Evolutionary conservation across 306 rosid species (phyloP).

Genomic region (Cucumis melo): DNA sequence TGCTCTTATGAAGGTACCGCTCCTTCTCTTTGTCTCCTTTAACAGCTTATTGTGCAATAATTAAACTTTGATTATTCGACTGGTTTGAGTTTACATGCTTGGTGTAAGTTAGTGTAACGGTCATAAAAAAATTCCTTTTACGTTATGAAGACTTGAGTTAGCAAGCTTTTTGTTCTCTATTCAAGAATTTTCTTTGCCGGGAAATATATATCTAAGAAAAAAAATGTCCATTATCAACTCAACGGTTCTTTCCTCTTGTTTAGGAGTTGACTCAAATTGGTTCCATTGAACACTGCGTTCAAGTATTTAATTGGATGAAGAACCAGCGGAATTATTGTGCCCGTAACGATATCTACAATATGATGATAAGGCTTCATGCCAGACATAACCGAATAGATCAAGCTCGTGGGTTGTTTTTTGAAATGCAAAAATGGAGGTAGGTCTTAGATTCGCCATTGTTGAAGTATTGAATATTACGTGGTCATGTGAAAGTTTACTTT

Average conservation of each 20-base stretch:
- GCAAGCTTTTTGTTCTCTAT: background rate
- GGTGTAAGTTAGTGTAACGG: background rate
- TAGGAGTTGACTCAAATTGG: conserved; percentile 72
- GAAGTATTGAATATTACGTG: background rate
- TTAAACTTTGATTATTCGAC: background rate
- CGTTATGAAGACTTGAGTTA: background rate
- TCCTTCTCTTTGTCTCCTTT: background rate
- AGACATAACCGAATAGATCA: conserved; percentile 66
- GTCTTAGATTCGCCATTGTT: background rate
- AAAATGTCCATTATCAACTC: background rate
- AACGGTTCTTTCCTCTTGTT: background rate
- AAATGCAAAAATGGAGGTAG: conserved; percentile 92
- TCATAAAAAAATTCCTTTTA: background rate
- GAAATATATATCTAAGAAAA: background rate
- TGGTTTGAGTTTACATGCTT: background rate
- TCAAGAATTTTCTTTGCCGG: background rate
- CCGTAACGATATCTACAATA: conserved; percentile 72
- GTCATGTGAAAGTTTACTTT: background rate
- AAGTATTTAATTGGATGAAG: conserved; percentile 79
- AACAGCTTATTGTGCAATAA: background rate
- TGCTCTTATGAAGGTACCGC: conserved; percentile 43
- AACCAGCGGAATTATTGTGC: conserved; percentile 64
- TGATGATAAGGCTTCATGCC: conserved; percentile 78
- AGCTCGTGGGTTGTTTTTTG: conserved; percentile 95
- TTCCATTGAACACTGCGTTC: conserved; percentile 54